Percentiles rank a stretch among this genome's conserved stretches.
These are phyloP conservation scores for Myriosclerotinia scirpicola DNA, from an alignment of 2,329 filamentous ascomycete species.

Conservation along the genomic window DNA sequence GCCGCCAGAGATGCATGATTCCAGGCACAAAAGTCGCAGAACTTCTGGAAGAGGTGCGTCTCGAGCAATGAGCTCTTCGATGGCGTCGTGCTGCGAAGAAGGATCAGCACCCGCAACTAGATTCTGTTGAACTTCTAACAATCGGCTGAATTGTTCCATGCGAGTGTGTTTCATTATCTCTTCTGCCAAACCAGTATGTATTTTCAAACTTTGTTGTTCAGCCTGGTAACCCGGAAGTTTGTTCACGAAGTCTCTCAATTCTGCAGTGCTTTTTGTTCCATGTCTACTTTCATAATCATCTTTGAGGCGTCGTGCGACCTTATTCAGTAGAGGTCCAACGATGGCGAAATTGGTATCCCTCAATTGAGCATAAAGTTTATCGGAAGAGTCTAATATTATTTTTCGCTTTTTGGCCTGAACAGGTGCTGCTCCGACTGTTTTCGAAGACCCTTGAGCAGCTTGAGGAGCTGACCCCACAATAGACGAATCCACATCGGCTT, in stretches of 20 bases:
- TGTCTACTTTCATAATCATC: conserved; percentile 88
- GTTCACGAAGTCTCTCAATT: conserved; percentile 92
- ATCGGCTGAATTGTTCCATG: conserved; percentile 82
- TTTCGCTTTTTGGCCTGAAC: conserved; percentile 77
- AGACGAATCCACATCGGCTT: conserved; percentile 87
- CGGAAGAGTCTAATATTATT: conserved; percentile 82
- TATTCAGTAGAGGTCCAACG: conserved; percentile 84
- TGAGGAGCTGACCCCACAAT: conserved; percentile 75
- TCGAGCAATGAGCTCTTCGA: conserved; percentile 92
- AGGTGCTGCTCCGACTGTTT: conserved; percentile 54
- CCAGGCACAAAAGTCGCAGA: conserved; percentile 82
- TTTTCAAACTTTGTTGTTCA: conserved; percentile 88
- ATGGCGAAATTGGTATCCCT: conserved; percentile 94
- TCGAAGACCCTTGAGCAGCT: conserved; percentile 53
- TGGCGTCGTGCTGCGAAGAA: conserved; percentile 81
- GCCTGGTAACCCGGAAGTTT: conserved; percentile 90
- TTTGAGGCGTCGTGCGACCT: conserved; percentile 81
- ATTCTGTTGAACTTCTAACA: conserved; percentile 94
- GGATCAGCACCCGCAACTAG: conserved; percentile 88
- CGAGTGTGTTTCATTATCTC: conserved; percentile 93
- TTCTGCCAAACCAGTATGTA: conserved; percentile 89
- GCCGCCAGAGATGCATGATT: conserved; percentile 86
- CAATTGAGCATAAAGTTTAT: conserved; percentile 83
- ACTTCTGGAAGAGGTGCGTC: conserved; percentile 79
- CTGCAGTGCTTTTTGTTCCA: conserved; percentile 80